phyloP scores from a whole-genome alignment of 1,139 yeast genomes.

The Zygotorulaspora mrakii region DNA sequence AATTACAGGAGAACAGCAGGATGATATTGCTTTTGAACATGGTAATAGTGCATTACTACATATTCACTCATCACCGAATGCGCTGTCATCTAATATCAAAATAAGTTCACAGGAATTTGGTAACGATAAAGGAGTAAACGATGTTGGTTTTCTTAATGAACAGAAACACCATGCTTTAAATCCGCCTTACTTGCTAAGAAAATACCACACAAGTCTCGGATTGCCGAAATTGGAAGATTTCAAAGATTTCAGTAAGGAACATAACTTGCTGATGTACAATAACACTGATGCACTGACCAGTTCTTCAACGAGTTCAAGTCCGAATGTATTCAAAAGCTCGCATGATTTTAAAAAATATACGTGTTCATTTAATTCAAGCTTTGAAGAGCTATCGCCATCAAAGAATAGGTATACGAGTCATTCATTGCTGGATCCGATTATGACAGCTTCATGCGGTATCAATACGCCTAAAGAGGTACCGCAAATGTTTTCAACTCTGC shows the following conservation, averaged over 20 bases:
- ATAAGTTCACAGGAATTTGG: slow-evolving; percentile 8
- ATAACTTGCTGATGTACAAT: slow-evolving; percentile 3
- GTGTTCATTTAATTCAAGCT: slow-evolving; percentile 36
- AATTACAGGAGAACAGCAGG: background rate
- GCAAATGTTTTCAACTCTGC: slow-evolving; percentile 3
- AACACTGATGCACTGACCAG: slow-evolving; percentile 1
- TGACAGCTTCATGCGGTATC: slow-evolving; percentile 6
- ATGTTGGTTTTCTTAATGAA: slow-evolving; percentile 4
- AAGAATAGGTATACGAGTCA: slow-evolving; percentile 7
- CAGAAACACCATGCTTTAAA: slow-evolving; percentile 9
- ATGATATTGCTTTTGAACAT: slow-evolving; percentile 3
- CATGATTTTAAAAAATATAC: slow-evolving; percentile 30
- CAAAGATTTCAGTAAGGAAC: slow-evolving; percentile 4
- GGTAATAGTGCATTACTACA: slow-evolving; percentile 8
- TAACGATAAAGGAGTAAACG: slow-evolving; percentile 2
- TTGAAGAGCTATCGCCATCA: slow-evolving; percentile 32
- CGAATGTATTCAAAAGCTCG: slow-evolving; percentile 20
- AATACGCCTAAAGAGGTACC: slow-evolving; percentile 5
- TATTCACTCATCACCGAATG: slow-evolving; percentile 14
- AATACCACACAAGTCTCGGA: slow-evolving; percentile 26
- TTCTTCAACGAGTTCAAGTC: slow-evolving; percentile 2
- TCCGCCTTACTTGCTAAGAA: slow-evolving; percentile 21
- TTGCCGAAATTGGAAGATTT: slow-evolving; percentile 13
- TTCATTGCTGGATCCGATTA: slow-evolving; percentile 12
- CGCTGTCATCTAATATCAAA: slow-evolving; percentile 10